Percentiles rank a stretch among this genome's conserved stretches.
Conservation (phyloP, 768 basidiomycete species). For the Suillus weaverae region DNA sequence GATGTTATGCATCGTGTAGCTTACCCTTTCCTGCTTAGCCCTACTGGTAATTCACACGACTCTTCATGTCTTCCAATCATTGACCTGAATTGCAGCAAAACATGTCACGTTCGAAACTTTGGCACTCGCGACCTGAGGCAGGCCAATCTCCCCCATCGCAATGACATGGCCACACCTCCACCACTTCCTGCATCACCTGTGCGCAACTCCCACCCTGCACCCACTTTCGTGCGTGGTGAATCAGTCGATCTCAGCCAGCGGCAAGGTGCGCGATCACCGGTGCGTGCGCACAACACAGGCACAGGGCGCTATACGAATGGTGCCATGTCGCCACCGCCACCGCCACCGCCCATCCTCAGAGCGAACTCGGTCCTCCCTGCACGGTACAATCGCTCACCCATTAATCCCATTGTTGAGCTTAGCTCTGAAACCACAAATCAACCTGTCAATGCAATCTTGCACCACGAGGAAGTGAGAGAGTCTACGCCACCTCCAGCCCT, state of each 20-base stretch:
- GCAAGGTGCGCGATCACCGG: slow-evolving; percentile 27
- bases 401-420: slow-evolving; percentile 16
- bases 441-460: neutral
- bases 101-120: slow-evolving; percentile 78
- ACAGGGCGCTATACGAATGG: slow-evolving; percentile 12
- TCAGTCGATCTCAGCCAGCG: slow-evolving; percentile 30
- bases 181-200: slow-evolving; percentile 34
- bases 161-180: slow-evolving; percentile 35
- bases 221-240: slow-evolving; percentile 29
- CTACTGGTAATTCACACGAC: slow-evolving; percentile 39
- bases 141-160: slow-evolving; percentile 61
- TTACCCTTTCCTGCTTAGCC: slow-evolving; percentile 30
- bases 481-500: slow-evolving; percentile 11
- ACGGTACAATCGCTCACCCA: slow-evolving; percentile 27
- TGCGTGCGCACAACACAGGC: slow-evolving; percentile 29
- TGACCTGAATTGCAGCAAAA: slow-evolving; percentile 55
- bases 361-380: slow-evolving; percentile 45
- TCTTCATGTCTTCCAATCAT: neutral
- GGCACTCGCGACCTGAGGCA: slow-evolving; percentile 74
- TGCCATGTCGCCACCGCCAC: slow-evolving; percentile 5
- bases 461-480: slow-evolving; percentile 26
- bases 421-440: slow-evolving; percentile 25
- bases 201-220: slow-evolving; percentile 22
- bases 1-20: slow-evolving; percentile 4
- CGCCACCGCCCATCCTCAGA: slow-evolving; percentile 35